phyloP scores from a whole-genome alignment of 495 filamentous ascomycete genomes.

The Aspergillus bertholletiae region DNA sequence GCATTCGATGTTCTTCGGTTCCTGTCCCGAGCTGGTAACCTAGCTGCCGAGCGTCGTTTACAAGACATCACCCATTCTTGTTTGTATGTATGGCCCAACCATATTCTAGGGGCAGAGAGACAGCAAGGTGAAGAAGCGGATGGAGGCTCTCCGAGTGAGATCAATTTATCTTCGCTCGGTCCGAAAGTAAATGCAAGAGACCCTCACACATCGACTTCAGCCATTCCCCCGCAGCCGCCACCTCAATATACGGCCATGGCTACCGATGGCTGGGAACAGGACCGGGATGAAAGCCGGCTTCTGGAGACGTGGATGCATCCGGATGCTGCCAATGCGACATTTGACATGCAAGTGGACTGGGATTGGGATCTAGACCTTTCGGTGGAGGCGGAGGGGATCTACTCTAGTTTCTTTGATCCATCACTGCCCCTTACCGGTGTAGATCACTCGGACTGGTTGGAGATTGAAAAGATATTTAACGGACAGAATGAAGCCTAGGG shows the following conservation, averaged over 20 bases:
- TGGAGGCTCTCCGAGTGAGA: background rate
- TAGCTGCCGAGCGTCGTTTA: conserved; percentile 17
- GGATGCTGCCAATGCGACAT: conserved; percentile 1
- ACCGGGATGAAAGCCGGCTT: conserved; percentile 11
- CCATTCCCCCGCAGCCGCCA: background rate
- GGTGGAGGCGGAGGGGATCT: conserved; percentile 18
- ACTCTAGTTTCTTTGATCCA: conserved; percentile 21
- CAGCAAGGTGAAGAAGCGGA: background rate
- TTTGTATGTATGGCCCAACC: conserved; percentile 16
- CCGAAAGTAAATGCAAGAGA: background rate
- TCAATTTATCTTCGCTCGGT: background rate
- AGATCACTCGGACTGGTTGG: conserved; percentile 21
- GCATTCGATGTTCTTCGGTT: conserved; percentile 19
- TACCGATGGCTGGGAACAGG: background rate
- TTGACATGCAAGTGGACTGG: conserved; percentile 17
- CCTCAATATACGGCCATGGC: background rate
- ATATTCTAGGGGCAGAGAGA: background rate
- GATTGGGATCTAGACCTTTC: conserved; percentile 16
- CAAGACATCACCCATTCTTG: conserved; percentile 22
- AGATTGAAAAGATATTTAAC: conserved; percentile 21
- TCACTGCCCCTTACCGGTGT: conserved; percentile 19
- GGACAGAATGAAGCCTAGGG: background rate
- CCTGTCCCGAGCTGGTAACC: conserved; percentile 16
- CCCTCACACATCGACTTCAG: background rate
- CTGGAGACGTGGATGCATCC: conserved; percentile 16